Evolutionary conservation across 352 stramenopile species (phyloP).

Genomic region (Phytophthora gonapodyides): DNA sequence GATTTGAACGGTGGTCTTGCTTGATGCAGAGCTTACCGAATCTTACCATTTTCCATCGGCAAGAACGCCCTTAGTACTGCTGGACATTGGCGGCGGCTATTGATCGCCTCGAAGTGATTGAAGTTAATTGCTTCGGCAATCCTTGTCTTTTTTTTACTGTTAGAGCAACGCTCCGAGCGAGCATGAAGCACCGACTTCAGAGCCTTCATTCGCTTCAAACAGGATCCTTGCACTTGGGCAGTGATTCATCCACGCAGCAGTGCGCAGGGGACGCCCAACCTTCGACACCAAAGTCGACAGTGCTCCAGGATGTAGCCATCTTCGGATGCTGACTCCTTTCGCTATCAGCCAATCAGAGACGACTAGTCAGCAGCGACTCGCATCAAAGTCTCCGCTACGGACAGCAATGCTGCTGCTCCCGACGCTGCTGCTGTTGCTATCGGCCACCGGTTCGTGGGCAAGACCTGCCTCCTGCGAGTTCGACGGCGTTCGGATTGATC

Average conservation of each 20-base stretch:
- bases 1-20: slow-evolving; percentile 17
- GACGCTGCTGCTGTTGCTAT: slow-evolving; percentile 22
- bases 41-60: slow-evolving; percentile 1
- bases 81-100: background rate
- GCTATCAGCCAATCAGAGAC: slow-evolving; percentile 25
- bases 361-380: slow-evolving; percentile 22
- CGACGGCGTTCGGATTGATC: slow-evolving; percentile 47
- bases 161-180: slow-evolving; percentile 2
- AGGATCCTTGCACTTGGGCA: slow-evolving; percentile 2
- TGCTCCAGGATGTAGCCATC: slow-evolving; percentile 26
- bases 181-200: background rate
- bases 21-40: background rate
- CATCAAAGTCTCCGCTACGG: slow-evolving; percentile 8
- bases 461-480: slow-evolving; percentile 41
- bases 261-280: background rate
- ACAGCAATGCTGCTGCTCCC: slow-evolving; percentile 15
- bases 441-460: slow-evolving; percentile 11
- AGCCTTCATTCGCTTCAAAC: slow-evolving; percentile 1
- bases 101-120: background rate
- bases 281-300: background rate
- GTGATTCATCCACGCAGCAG: background rate
- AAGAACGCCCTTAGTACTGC: background rate
- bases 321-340: slow-evolving; percentile 16
- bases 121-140: background rate
- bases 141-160: slow-evolving; percentile 12